Evolutionary conservation across 2,329 filamentous ascomycete species (phyloP).

Genomic region (Chalaropsis ovoidea): DNA sequence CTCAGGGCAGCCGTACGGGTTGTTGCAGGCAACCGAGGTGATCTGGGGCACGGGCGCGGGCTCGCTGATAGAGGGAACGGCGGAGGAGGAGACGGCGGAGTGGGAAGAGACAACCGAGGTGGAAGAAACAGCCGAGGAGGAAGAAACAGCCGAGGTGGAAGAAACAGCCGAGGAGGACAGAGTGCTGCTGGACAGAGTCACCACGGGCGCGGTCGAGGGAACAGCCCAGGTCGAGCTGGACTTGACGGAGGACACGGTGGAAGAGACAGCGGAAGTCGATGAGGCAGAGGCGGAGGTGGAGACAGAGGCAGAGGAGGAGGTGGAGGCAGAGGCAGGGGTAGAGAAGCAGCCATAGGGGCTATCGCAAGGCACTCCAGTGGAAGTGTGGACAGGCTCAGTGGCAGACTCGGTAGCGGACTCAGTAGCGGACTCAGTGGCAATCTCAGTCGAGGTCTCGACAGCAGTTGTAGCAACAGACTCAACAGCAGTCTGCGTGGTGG

Average conservation of each 20-base stretch:
- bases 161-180: constrained; percentile 4
- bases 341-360: constrained; percentile 21
- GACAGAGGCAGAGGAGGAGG: not conserved
- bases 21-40: constrained; percentile 11
- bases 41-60: not conserved
- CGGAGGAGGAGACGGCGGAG: not conserved
- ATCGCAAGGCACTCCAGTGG: constrained; percentile 12
- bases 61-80: constrained; percentile 10
- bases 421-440: not conserved
- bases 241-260: constrained; percentile 19
- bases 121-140: constrained; percentile 17
- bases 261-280: not conserved
- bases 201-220: constrained; percentile 12
- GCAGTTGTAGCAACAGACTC: not conserved
- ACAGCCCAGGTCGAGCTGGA: constrained; percentile 20
- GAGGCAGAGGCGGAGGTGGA: not conserved
- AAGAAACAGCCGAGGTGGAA: too few species aligned
- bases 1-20: constrained; percentile 23
- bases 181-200: not conserved
- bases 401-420: not conserved
- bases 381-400: not conserved
- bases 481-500: not conserved
- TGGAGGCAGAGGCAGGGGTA: constrained; percentile 9
- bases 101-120: constrained; percentile 11
- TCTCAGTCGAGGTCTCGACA: not conserved